Base-by-base conservation (phyloP, 2,329 filamentous ascomycete genomes). In the Talaromyces sp. region DNA sequence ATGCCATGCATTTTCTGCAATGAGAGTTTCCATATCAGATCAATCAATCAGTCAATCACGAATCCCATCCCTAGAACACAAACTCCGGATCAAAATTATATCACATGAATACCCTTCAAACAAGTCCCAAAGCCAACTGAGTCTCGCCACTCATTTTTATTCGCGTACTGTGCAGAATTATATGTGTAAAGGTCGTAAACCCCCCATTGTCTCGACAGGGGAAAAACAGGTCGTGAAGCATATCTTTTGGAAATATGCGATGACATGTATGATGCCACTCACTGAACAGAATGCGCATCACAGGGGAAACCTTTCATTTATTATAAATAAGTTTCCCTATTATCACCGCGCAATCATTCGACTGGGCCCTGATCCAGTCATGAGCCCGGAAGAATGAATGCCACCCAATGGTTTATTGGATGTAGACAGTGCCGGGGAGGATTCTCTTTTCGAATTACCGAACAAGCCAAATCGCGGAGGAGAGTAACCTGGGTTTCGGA, bases 391-490 rank as follows among this genome's bases (percentile, higher is more conserved):
- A 22, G 73, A 72, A 69, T 77, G 75, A 37, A 77, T 67, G 27
- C 71, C 68, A 59, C 73, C 73, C 52, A 72, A 72, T 19, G 71
- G 67, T 63, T 75, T 76, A 15, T 62, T 66, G 19, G 61, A 35
- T 27, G 73, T 69, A 17, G 71, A 68, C n/a, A 74, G 64, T n/a
- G 72, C 68, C 13, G 74, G 71, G 3, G 76, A 76, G n/a, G 69
- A 57, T 37, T 76, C 75, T 45, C 69, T 70, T 67, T 73, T 77
- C 19, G 70, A 67, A 9, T 69, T 64, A 45, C 73, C 73, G 45
- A 78, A 78, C 25, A 78, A 67, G 37, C 76, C 72, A 31, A 77
- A 71, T 43, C 77, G 75, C 49, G 75, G 71, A 7, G 77, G 74
- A 43, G 77, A 77, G 67, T 73, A 76, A 50, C 72, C 69, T 37